A percentile compares a stretch with the other conserved stretches of the same genome.
Conservation (phyloP, 208 protist genomes). For the Crithidia thermophila region DNA sequence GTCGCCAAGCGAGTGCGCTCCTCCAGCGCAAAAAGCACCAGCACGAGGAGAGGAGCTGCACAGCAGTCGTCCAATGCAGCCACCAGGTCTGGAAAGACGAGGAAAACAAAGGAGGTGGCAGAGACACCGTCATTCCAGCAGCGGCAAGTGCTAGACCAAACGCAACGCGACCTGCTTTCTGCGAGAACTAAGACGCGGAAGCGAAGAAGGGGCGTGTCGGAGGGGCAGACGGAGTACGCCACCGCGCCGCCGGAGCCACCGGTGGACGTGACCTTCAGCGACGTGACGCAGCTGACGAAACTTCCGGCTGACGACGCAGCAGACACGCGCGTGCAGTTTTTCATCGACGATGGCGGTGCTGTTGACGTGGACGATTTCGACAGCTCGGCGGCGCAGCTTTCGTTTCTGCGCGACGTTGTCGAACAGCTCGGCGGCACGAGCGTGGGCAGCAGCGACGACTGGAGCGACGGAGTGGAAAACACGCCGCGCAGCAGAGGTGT, state of each 20-base stretch:
- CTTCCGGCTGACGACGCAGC: constrained; percentile 10
- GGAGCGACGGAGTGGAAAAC: background rate
- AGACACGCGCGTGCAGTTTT: constrained; percentile 18
- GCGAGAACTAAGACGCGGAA: background rate
- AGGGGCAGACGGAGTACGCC: background rate
- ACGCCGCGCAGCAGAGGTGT: background rate
- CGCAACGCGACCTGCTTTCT: too few relatives aligned
- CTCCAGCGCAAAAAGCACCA: too few relatives aligned
- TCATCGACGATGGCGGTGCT: constrained; percentile 10
- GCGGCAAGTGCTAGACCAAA: too few relatives aligned
- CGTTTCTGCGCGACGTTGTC: constrained; percentile 57
- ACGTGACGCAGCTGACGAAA: constrained; percentile 16
- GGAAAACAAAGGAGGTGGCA: too few relatives aligned
- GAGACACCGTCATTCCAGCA: too few relatives aligned
- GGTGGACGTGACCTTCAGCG: constrained; percentile 32
- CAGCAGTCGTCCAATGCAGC: too few relatives aligned
- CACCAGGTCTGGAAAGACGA: too few relatives aligned
- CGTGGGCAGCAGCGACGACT: constrained; percentile 5
- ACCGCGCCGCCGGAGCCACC: background rate
- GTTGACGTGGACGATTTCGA: background rate
- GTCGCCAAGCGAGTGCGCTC: too few relatives aligned
- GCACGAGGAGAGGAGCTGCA: too few relatives aligned
- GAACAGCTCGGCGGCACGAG: constrained; percentile 55
- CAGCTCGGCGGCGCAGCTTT: background rate
- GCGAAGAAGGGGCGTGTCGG: background rate